These are phyloP conservation scores for Emmonsiellopsis sp. DNA, from an alignment of 2,329 filamentous ascomycete species.

Conservation along the genomic window DNA sequence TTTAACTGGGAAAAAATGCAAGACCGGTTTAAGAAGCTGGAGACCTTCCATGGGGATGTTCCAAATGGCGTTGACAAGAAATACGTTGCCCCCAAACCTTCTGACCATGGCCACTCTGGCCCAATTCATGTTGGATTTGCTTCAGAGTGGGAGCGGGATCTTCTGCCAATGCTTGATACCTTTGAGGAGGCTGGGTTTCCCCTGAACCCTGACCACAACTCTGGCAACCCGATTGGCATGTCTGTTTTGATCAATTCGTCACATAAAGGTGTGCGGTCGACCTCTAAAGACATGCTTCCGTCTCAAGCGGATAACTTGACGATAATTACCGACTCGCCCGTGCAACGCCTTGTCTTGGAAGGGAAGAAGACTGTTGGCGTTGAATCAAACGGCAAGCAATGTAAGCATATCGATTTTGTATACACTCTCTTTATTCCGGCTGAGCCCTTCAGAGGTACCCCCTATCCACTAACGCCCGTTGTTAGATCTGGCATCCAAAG, in stretches of 20 bases:
- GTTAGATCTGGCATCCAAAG: conserved; percentile 24
- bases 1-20: conserved; percentile 49
- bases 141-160: conserved; percentile 40
- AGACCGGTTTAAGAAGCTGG: conserved; percentile 42
- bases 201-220: conserved; percentile 48
- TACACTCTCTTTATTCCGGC: neutral
- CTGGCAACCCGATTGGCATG: conserved; percentile 50
- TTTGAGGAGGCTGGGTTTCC: conserved; percentile 41
- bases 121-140: conserved; percentile 42
- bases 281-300: conserved; percentile 42
- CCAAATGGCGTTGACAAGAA: conserved; percentile 30
- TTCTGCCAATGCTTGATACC: conserved; percentile 37
- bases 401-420: conserved; percentile 18
- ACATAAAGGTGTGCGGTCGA: conserved; percentile 40
- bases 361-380: conserved; percentile 39
- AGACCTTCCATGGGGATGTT: conserved; percentile 41
- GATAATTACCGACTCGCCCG: conserved; percentile 40
- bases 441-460: neutral
- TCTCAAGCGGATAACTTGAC: conserved; percentile 42
- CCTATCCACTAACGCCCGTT: neutral
- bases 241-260: conserved; percentile 42
- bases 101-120: conserved; percentile 42
- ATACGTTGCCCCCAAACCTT: conserved; percentile 37
- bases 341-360: conserved; percentile 40
- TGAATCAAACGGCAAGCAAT: conserved; percentile 30